Base-by-base conservation (phyloP, 1,284 basidiomycete genomes). In the Puccinia horiana region DNA sequence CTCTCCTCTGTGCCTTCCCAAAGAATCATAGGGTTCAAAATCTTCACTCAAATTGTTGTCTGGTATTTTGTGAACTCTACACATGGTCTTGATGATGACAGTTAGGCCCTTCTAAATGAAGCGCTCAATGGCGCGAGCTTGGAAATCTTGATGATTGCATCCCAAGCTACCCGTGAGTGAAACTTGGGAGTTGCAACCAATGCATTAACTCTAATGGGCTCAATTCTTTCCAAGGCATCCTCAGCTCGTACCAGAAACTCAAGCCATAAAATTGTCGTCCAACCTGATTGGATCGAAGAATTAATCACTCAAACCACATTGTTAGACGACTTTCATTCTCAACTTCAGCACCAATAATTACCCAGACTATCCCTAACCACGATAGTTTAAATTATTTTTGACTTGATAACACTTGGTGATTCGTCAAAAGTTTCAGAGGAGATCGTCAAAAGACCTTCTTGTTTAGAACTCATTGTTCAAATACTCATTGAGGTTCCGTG, bases 1-100 rank as follows among this genome's bases (percentile, higher is more conserved):
- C 54, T 82, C 32, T 82, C 80, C 14, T 65, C 80, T 18, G 80
- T 82, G n/a, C 63, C 80, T 32, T 67, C 80, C 20, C 80, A 82
- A 47, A 61, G 73, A 49, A 67, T 67, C 16, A 76, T 82, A 42
- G 80, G 80, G 26, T 82, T 75, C 37, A 82, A 67, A 47, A 82
- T 82, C 61, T 16, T 82, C 61, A 75, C 56, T 20, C 80, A 72
- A 40, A 82, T 82, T 14, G 52, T 74, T 4, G 49, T 61, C 29
- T 58, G 80, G n/a, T 69, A 82, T 47, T 74, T 81, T 20, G 77
- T 23, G 26, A 49, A 23, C 29, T 63, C 70, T 1, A n/a, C 26
- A 63, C 56, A 44, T 26, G 58, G 47, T 18, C 47, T 47, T 42
- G 42, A 58, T 47, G 35, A 47, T 42, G 23, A 14, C 11, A 61